Evolutionary conservation across 148 eudicot genomes (phyloP).

Genomic region (Spergularia bocconei): DNA sequence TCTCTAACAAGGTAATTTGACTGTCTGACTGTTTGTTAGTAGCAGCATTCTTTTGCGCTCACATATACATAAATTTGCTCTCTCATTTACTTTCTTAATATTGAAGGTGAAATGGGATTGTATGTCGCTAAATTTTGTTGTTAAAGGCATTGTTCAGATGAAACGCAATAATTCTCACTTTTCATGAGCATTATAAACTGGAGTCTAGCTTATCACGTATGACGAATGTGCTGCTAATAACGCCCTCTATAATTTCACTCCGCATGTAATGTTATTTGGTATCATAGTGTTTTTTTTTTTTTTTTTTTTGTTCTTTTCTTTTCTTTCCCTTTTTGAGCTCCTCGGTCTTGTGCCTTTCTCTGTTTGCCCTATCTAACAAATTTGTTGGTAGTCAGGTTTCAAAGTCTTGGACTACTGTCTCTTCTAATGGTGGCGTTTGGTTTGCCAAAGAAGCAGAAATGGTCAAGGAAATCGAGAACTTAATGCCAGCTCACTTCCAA

Average conservation of each 20-base stretch:
- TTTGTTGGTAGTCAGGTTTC: conserved; percentile 52
- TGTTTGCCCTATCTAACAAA: conserved; percentile 8
- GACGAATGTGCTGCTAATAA: too few relatives aligned
- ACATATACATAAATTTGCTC: background rate
- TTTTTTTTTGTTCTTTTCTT: too few relatives aligned
- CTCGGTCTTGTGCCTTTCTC: background rate
- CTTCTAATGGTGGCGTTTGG: conserved; percentile 61
- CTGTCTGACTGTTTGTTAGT: background rate
- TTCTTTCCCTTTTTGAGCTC: too few relatives aligned
- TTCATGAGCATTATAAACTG: background rate
- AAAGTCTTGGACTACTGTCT: conserved; percentile 63
- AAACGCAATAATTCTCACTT: background rate
- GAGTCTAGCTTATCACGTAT: too few relatives aligned
- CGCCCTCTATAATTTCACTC: too few relatives aligned
- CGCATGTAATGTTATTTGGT: too few relatives aligned
- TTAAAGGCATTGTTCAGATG: background rate
- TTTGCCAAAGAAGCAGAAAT: conserved; percentile 66
- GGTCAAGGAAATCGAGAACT: conserved; percentile 73
- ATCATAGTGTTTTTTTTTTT: too few relatives aligned
- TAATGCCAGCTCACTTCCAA: conserved; percentile 94
- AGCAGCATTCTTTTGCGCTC: background rate
- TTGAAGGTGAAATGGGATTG: background rate
- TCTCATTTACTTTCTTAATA: background rate
- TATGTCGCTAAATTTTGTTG: background rate
- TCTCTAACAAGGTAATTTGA: conserved; percentile 73